These are phyloP conservation scores for Smallanthus sonchifolius DNA, from an alignment of 129 eudicot species.

Conservation along the genomic window DNA sequence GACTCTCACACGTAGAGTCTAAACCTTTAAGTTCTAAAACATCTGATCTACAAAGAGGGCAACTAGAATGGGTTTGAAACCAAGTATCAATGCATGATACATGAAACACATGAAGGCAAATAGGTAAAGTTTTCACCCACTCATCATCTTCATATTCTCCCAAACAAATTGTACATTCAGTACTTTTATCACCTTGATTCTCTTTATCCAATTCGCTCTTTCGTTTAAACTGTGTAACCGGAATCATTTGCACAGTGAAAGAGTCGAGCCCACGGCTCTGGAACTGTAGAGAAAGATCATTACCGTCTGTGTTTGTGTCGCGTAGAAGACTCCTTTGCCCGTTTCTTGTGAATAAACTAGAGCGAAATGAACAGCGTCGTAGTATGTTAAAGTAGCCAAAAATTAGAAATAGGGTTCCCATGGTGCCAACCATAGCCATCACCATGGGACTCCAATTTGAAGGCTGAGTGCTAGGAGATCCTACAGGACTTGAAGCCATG, in stretches of 20 bases:
- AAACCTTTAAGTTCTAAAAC: constrained; percentile 30
- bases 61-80: constrained; percentile 63
- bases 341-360: constrained; percentile 17
- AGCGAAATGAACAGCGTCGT: constrained; percentile 24
- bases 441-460: constrained; percentile 49
- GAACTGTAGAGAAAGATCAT: constrained; percentile 39
- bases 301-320: constrained; percentile 33
- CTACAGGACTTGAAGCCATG: constrained; percentile 39
- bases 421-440: constrained; percentile 36
- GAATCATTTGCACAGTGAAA: constrained; percentile 41
- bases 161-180: constrained; percentile 70
- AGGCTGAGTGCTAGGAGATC: constrained; percentile 28
- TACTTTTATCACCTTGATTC: constrained; percentile 5
- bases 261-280: constrained; percentile 59
- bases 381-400: constrained; percentile 48
- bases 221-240: constrained; percentile 43
- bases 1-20: constrained; percentile 17
- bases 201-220: constrained; percentile 30
- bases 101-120: constrained; percentile 63
- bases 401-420: constrained; percentile 47
- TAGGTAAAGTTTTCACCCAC: constrained; percentile 60
- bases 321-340: constrained; percentile 39
- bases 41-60: constrained; percentile 68
- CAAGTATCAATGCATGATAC: constrained; percentile 71
- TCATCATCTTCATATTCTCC: constrained; percentile 73